Base-by-base conservation (phyloP, 495 filamentous ascomycete species). In the Penicillium mononematosum region DNA sequence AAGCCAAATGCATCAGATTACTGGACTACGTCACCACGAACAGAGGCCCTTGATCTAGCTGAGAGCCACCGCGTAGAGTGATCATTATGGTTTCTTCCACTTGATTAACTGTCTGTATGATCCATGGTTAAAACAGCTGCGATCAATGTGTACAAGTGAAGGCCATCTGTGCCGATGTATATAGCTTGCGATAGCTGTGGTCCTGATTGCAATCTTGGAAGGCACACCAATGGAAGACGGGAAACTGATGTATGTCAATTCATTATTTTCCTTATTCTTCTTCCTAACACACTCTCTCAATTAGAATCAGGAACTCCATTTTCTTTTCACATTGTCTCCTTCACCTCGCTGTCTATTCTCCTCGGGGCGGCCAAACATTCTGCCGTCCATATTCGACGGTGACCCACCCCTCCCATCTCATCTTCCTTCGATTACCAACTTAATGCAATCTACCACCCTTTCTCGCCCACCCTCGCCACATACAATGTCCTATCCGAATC, bases 401-500 rank as follows among this genome's bases (percentile, higher is more conserved):
- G 43, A 51, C 36, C 50, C 59, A 42, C 42, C 31, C 58, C 48
- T 38, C 51, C 17, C 32, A 46, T 55, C 53, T 38, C 32, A 46
- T 55, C 53, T 47, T 34, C 36, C 50, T 44, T 29, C 50, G n/a
- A 41, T 59, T 56, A 58, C 39, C 41, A 56, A 42, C 55, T 53
- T 45, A 32, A 46, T 44, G 25, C 47, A 51, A 63, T 56, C 64
- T 43, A 76, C 74, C 69, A 70, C 72, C 16, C 71, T 74, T 59
- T 74, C 73, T 71, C 32, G 64, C 65, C 34, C 69, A 71, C 20
- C 39, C 61, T 76, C 74, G 20, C 75, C 73, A 46, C 64, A 63
- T 20, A 55, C 67, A 47, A 55, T 55, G 53, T 55, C 53, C 1
- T 55, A 55, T 19, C 11, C 32, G 4, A 55, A 55, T 19, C 17